phyloP scores from a whole-genome alignment of 495 filamentous ascomycete species.

The Trichodelitschia bisporula region DNA sequence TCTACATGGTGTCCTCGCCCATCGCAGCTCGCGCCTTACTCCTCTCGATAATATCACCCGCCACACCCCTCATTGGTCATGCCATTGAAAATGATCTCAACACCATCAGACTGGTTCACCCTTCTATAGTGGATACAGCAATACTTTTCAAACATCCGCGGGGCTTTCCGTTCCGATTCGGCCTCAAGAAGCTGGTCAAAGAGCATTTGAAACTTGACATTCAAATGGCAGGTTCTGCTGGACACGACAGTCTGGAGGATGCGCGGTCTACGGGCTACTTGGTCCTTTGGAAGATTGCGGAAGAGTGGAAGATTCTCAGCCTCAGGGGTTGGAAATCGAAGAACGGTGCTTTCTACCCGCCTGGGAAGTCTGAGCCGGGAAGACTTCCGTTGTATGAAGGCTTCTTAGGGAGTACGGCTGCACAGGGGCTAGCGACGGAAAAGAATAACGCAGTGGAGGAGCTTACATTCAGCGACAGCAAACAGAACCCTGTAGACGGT shows the following conservation, averaged over 20 bases:
- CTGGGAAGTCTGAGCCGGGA: no score
- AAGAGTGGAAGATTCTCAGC: slow-evolving; percentile 39
- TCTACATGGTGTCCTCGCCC: slow-evolving; percentile 51
- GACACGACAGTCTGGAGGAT: slow-evolving; percentile 75
- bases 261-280: slow-evolving; percentile 70
- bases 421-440: no score
- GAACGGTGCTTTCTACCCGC: slow-evolving; percentile 25
- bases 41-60: slow-evolving; percentile 39
- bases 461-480: no score
- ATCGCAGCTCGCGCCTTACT: slow-evolving; percentile 45
- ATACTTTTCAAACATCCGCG: slow-evolving; percentile 54
- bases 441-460: no score
- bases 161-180: slow-evolving; percentile 51
- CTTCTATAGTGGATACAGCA: slow-evolving; percentile 62
- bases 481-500: no score
- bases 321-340: slow-evolving; percentile 35
- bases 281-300: slow-evolving; percentile 37
- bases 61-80: slow-evolving; percentile 73
- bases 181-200: slow-evolving; percentile 43
- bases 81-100: slow-evolving; percentile 91
- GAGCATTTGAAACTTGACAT: slow-evolving; percentile 45
- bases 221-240: slow-evolving; percentile 37
- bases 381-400: no score
- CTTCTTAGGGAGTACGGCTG: no score
- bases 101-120: slow-evolving; percentile 57